Conservation (phyloP, 495 filamentous ascomycete genomes). For the Pyrenula massariospora region DNA sequence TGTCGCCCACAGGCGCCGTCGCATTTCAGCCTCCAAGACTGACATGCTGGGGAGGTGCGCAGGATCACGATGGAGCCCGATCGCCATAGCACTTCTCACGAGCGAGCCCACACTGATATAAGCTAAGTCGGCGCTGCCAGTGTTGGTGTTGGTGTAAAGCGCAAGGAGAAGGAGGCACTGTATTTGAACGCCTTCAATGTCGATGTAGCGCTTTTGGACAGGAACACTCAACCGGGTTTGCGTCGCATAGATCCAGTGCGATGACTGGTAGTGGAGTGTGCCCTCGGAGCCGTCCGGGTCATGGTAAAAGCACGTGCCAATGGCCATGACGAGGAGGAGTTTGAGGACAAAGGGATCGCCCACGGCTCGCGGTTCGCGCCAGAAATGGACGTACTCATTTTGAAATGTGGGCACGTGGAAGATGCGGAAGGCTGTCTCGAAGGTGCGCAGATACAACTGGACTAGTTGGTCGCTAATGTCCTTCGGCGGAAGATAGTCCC, state of each 20-base stretch:
- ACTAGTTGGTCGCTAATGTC: slow-evolving; percentile 28
- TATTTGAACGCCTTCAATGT: slow-evolving; percentile 38
- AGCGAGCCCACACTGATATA: slow-evolving; percentile 46
- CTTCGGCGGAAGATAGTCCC: slow-evolving; percentile 10
- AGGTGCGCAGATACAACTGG: slow-evolving; percentile 30
- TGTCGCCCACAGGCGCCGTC: slow-evolving; percentile 50
- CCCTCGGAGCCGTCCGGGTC: slow-evolving; percentile 13
- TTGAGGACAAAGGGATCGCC: slow-evolving; percentile 29
- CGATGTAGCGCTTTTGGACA: slow-evolving; percentile 37
- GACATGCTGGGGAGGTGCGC: slow-evolving; percentile 34
- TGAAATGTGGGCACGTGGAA: slow-evolving; percentile 32
- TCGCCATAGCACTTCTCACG: slow-evolving; percentile 41
- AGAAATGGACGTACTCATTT: slow-evolving; percentile 38
- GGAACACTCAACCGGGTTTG: slow-evolving; percentile 43
- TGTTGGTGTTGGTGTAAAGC: slow-evolving; percentile 35
- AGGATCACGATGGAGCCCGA: slow-evolving; percentile 50
- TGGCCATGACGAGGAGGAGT: slow-evolving; percentile 40
- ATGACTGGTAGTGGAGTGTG: slow-evolving; percentile 22
- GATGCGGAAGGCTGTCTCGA: slow-evolving; percentile 37
- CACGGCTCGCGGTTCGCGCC: slow-evolving; percentile 23
- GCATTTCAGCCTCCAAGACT: slow-evolving; percentile 37
- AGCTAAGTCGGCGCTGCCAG: slow-evolving; percentile 40
- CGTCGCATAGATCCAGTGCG: slow-evolving; percentile 48
- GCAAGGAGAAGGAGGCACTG: slow-evolving; percentile 43
- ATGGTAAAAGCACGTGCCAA: slow-evolving; percentile 36